Evolutionary conservation across 164 flowering plant genomes (phyloP), one percentile per base, ranked within the genome.

Genomic region (Umbilicus rupestris): DNA sequence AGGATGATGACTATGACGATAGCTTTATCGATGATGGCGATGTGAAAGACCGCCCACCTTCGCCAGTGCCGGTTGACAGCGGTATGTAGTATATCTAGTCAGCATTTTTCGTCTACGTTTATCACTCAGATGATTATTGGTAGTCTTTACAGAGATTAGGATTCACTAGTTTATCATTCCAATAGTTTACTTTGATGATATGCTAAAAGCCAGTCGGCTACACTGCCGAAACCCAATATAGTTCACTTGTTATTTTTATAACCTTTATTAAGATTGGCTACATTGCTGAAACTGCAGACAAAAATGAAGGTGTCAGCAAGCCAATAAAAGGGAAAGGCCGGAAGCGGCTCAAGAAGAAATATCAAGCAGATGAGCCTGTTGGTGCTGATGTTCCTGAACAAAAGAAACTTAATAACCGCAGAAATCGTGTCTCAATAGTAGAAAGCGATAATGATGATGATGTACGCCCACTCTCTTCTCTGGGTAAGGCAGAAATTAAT

Each of bases 11-110:
- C 17, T 78, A 78, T 69, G 79, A 73, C 7, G 78, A 71, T 64
- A 80, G 83, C 70, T 80, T 80, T 50, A 80, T 80, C 28, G 57
- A 80, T 67, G 83, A 80, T 35, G 66, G 12, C 64, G 79, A 76
- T 22, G 73, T 47, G 16, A 65, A 73, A 31, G 62, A 65, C 35
- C 33, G 20, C 12, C 60, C 82, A 57, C 66, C 67, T 63, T 74
- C 78, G 39, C 70, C 77, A 22, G 22, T 66, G 33, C 67, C 74
- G n/a, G 16, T 1, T 57, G 73, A 30, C 29, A 69, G 58, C 67
- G 68, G 80, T 73, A 68, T 28, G 46, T 58, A 11, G 14, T 30
- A 11, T 35, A 29, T 45, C 24, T 46, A 22, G 3, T n/a, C 26
- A 29, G 6, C 33, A 3, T 5, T 35, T 35, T 1, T 35, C 37